Conservation (phyloP, 257 asterid genomes). For the Coffea canephora region DNA sequence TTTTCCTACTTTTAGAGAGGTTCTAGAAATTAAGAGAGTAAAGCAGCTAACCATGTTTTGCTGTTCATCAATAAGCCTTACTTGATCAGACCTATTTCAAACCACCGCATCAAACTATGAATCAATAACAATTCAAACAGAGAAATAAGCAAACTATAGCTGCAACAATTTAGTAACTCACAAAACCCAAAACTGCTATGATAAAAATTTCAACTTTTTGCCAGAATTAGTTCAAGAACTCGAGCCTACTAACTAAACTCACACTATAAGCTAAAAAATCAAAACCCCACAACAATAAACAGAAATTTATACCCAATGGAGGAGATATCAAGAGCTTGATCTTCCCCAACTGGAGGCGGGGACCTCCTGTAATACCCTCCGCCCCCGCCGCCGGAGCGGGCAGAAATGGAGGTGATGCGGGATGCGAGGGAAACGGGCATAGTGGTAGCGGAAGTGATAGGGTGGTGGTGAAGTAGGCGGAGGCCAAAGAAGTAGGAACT, state of each 20-base stretch:
- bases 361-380: constrained; percentile 35
- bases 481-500: constrained; percentile 27
- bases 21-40: not conserved
- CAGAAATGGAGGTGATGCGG: constrained; percentile 34
- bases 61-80: constrained; percentile 85
- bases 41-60: constrained; percentile 77
- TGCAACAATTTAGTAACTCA: not conserved
- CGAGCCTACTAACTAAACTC: not conserved
- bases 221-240: not conserved
- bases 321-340: constrained; percentile 69
- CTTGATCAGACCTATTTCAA: constrained; percentile 71
- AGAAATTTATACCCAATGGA: constrained; percentile 46
- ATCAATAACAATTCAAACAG: not conserved
- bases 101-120: constrained; percentile 12
- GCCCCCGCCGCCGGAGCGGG: constrained; percentile 56
- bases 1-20: not conserved
- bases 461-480: constrained; percentile 27
- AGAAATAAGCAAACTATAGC: not conserved
- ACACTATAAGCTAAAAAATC: not conserved
- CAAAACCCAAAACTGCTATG: not conserved
- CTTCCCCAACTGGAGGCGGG: constrained; percentile 44
- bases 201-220: not conserved
- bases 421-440: constrained; percentile 10
- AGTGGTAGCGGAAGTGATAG: constrained; percentile 1
- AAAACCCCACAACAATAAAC: not conserved